Evolutionary conservation across 2,329 filamentous ascomycete genomes (phyloP).

Genomic region (Cadophora luteo-olivacea): DNA sequence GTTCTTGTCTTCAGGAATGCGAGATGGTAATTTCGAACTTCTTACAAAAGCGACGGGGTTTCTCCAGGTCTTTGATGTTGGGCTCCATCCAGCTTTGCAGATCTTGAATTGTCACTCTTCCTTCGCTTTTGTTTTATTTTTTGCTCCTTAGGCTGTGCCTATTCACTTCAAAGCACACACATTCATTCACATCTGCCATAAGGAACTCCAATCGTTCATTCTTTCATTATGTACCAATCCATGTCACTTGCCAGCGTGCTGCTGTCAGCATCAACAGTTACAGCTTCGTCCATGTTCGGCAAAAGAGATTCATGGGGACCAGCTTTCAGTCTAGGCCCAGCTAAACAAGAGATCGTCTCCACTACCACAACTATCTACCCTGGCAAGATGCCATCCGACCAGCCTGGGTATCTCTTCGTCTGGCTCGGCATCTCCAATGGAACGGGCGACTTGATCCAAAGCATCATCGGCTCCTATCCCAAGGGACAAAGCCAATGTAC

Average conservation of each 20-base stretch:
- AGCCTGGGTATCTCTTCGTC: conserved; percentile 38
- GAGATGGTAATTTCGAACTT: not conserved
- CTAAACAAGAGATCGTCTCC: conserved; percentile 35
- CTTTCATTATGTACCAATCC: not conserved
- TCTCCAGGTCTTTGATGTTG: not conserved
- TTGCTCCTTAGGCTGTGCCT: not conserved
- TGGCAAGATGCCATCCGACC: conserved; percentile 37
- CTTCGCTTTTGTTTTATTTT: not conserved
- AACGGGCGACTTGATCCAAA: conserved; percentile 39
- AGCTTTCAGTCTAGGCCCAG: conserved; percentile 35
- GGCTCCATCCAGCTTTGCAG: not conserved
- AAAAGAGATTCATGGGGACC: conserved; percentile 39
- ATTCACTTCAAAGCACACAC: not conserved
- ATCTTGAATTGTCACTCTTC: not conserved
- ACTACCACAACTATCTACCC: conserved; percentile 40
- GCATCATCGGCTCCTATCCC: conserved; percentile 34
- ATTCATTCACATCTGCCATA: not conserved
- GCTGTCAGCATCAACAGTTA: not conserved
- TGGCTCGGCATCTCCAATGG: conserved; percentile 42
- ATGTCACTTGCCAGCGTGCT: not conserved
- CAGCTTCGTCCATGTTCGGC: conserved; percentile 6
- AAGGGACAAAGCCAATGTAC: conserved; percentile 34
- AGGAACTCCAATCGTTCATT: not conserved
- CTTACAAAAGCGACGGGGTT: not conserved
- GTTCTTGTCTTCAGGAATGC: not conserved